These are phyloP conservation scores for Beauveria sp. DNA, from an alignment of 2,329 filamentous ascomycete genomes.

Conservation along the genomic window DNA sequence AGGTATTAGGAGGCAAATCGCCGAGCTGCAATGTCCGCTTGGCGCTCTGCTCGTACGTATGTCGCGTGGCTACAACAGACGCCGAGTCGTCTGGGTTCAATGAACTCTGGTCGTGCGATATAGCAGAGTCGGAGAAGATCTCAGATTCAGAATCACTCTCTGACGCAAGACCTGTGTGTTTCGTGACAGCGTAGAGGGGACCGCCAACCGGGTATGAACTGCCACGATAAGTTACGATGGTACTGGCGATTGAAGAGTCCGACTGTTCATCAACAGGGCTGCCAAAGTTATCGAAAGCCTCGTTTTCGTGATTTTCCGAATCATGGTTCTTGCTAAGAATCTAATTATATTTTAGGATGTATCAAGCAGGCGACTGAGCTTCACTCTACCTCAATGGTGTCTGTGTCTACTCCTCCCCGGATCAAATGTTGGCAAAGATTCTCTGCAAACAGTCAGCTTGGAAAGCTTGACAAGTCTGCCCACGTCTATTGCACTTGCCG, in stretches of 20 bases:
- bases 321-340: not conserved
- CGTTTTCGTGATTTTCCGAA: not conserved
- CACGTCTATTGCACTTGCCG: not conserved
- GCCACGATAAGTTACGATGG: not conserved
- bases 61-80: not conserved
- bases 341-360: slow-evolving; percentile 9
- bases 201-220: not conserved
- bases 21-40: slow-evolving; percentile 54
- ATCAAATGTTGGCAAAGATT: slow-evolving; percentile 42
- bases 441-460: slow-evolving; percentile 19
- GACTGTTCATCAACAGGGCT: not conserved
- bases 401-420: slow-evolving; percentile 38
- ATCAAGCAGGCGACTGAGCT: slow-evolving; percentile 14
- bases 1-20: slow-evolving; percentile 54
- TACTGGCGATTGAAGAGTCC: not conserved
- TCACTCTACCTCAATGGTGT: slow-evolving; percentile 34
- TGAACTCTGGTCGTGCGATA: not conserved
- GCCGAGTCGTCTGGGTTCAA: not conserved
- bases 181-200: not conserved
- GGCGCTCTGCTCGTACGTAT: slow-evolving; percentile 29
- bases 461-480: not conserved
- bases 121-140: not conserved
- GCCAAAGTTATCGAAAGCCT: not conserved
- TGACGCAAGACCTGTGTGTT: not conserved
- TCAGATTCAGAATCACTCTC: slow-evolving; percentile 3